These are phyloP conservation scores for Xylaria grammica DNA, from an alignment of 495 filamentous ascomycete genomes.

Conservation along the genomic window DNA sequence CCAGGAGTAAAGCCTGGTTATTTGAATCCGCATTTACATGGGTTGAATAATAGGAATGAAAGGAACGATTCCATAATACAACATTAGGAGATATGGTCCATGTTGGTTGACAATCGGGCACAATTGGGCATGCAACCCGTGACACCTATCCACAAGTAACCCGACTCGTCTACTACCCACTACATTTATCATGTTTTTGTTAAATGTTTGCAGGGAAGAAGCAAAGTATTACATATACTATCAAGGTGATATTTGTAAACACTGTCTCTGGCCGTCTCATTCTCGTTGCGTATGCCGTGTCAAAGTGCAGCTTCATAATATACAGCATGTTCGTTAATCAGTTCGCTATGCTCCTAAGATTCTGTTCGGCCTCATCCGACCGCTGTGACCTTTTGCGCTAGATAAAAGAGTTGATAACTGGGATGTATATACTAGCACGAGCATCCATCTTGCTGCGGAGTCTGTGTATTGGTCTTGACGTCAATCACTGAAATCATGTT, in stretches of 20 bases:
- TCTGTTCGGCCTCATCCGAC: constrained; percentile 3
- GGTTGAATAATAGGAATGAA: background rate
- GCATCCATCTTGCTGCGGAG: constrained; percentile 77
- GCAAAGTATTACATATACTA: constrained; percentile 38
- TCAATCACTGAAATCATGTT: constrained; percentile 75
- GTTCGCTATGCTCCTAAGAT: constrained; percentile 21
- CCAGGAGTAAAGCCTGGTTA: constrained; percentile 20
- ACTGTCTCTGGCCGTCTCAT: constrained; percentile 16
- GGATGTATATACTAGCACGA: constrained; percentile 62
- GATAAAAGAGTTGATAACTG: background rate
- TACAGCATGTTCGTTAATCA: constrained; percentile 35
- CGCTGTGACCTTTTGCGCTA: constrained; percentile 1
- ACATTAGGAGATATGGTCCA: background rate
- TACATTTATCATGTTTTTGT: constrained; percentile 18
- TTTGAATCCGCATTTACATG: background rate
- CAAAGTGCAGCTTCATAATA: constrained; percentile 25
- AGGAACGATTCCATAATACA: background rate
- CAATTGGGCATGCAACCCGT: background rate
- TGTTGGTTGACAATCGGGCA: constrained; percentile 28
- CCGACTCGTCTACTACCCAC: background rate
- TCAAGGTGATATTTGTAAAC: constrained; percentile 31
- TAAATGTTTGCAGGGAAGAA: constrained; percentile 20
- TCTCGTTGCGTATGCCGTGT: constrained; percentile 23
- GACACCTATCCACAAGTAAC: constrained; percentile 6
- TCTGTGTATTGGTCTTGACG: constrained; percentile 83